Conservation (phyloP, 768 basidiomycete species). For the Holtermannia corniformis region DNA sequence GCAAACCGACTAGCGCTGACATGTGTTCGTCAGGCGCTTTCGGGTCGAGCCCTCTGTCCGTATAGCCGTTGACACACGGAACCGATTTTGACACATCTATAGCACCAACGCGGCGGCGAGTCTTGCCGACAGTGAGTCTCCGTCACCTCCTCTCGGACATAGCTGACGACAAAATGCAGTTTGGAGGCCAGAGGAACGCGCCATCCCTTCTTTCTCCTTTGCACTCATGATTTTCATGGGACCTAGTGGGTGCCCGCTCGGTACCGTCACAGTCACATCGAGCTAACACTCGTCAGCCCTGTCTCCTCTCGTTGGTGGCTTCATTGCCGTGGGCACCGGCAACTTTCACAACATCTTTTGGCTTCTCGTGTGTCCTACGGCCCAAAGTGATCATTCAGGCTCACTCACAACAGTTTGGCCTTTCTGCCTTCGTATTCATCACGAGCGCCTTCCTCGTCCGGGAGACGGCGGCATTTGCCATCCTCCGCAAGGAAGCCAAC, state of each 20-base stretch:
- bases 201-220: neutral
- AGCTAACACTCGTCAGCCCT: neutral
- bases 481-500: neutral
- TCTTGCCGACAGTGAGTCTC: neutral
- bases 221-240: neutral
- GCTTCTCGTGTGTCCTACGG: neutral
- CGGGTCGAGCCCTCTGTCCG: neutral
- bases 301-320: neutral
- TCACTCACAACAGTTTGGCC: neutral
- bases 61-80: too few relatives aligned
- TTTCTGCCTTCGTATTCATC: neutral
- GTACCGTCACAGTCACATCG: neutral
- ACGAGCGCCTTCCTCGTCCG: neutral
- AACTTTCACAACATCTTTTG: neutral
- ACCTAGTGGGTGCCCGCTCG: neutral
- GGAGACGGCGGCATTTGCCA: neutral
- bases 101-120: neutral
- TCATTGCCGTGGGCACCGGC: neutral
- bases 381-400: neutral
- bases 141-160: neutral
- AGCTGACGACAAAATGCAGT: neutral
- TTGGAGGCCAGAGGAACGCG: neutral
- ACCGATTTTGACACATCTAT: too few relatives aligned
- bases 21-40: too few relatives aligned
- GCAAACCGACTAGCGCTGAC: too few relatives aligned